Evolutionary conservation across 1,284 basidiomycete genomes (phyloP).

Genomic region (Leccinum griseonigrum): DNA sequence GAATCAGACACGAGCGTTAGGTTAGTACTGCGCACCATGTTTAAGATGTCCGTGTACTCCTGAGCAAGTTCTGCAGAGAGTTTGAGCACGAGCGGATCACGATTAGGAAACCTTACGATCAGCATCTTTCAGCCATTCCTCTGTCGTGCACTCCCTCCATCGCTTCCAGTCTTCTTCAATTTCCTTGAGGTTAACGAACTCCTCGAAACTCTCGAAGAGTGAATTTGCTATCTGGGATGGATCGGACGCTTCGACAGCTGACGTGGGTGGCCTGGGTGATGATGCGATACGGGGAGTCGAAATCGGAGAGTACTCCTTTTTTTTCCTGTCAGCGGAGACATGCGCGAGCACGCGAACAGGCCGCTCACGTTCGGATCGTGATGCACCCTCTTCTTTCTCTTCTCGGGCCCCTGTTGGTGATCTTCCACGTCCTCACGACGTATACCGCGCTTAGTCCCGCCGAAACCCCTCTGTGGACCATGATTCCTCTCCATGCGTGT

Average conservation of each 20-base stretch:
- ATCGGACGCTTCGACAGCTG: conserved; percentile 7
- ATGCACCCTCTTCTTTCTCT: conserved; percentile 15
- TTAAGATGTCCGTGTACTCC: conserved; percentile 20
- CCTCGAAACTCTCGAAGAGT: conserved; percentile 20
- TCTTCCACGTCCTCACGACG: conserved; percentile 14
- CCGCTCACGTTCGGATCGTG: conserved; percentile 21
- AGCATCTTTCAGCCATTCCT: conserved; percentile 32
- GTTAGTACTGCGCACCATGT: conserved; percentile 22
- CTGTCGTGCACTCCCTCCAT: conserved; percentile 29
- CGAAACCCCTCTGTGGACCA: neutral
- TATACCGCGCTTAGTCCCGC: conserved; percentile 16
- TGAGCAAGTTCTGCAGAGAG: conserved; percentile 20
- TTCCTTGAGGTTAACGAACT: conserved; percentile 21
- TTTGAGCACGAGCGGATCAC: conserved; percentile 2
- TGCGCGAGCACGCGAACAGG: neutral
- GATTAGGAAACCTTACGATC: conserved; percentile 22
- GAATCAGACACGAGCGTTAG: neutral
- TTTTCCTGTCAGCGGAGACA: neutral
- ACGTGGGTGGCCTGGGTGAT: conserved; percentile 13
- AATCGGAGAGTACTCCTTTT: conserved; percentile 22
- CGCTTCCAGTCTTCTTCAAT: conserved; percentile 23
- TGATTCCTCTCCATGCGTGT: conserved; percentile 2
- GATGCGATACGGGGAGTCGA: conserved; percentile 21
- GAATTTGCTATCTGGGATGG: conserved; percentile 13
- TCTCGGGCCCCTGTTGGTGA: conserved; percentile 10